phyloP scores from a whole-genome alignment of 768 basidiomycete species.

The Russula brevipes region DNA sequence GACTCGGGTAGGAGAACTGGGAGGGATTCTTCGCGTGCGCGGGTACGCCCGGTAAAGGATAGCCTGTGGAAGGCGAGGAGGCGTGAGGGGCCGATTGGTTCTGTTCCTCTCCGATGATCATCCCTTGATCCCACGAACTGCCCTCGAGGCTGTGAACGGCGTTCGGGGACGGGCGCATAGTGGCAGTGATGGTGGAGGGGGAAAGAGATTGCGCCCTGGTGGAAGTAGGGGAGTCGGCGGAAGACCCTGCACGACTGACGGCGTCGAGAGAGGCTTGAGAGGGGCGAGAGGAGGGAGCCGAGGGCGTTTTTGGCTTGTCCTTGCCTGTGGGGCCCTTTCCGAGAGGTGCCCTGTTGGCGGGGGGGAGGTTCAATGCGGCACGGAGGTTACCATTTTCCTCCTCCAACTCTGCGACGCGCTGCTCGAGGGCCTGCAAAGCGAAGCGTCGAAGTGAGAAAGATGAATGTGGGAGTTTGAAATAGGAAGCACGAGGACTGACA shows the following conservation, averaged over 20 bases:
- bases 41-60: conserved; percentile 16
- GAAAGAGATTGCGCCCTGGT: conserved; percentile 56
- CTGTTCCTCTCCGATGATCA: conserved; percentile 47
- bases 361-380: conserved; percentile 64
- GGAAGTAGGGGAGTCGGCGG: conserved; percentile 39
- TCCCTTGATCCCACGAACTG: conserved; percentile 51
- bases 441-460: conserved; percentile 22
- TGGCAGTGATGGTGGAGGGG: conserved; percentile 50
- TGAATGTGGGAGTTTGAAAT: conserved; percentile 26
- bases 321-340: conserved; percentile 87
- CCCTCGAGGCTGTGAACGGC: conserved; percentile 41
- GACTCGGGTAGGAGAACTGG: conserved; percentile 24
- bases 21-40: conserved; percentile 11
- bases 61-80: conserved; percentile 37
- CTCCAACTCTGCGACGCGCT: conserved; percentile 77
- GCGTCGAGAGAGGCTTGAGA: conserved; percentile 18
- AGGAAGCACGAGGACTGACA: conserved; percentile 39
- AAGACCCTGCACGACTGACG: conserved; percentile 24
- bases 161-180: conserved; percentile 35
- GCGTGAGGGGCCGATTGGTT: conserved; percentile 27
- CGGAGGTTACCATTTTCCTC: conserved; percentile 75
- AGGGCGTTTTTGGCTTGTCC: conserved; percentile 56
- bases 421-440: conserved; percentile 62
- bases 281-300: conserved; percentile 14
- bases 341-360: conserved; percentile 63